Evolutionary conservation across 2,329 filamentous ascomycete species (phyloP), one percentile per base, ranked within the genome.

Genomic region (Cordyceps pruinosa): DNA sequence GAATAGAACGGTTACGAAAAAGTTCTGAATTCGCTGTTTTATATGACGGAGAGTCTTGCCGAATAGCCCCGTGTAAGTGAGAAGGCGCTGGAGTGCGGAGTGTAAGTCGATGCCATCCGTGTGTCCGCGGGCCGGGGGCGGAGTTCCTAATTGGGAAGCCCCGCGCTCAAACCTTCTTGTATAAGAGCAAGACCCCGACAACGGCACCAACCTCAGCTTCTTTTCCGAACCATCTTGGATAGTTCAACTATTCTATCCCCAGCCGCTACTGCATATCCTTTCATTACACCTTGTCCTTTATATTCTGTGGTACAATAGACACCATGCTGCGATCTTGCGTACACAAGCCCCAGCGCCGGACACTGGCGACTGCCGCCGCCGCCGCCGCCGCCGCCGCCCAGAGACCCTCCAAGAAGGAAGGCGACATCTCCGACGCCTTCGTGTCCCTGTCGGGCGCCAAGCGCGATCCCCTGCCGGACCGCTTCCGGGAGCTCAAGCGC

Each of bases 341-440:
- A 10, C 54, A 26, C 30, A 57, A 32, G 47, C 45, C 56, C 64
- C 5, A 46, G 60, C 9, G 59, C 59, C 23, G 59, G 13, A 57
- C 54, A 23, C 47, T 32, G 42, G 66, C 25, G 47, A 57, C 47
- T 60, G 65, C 35, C 58, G 56, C 25, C 49, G 56, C 47, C 60
- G 65, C 35, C 58, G 56, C 63, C 10, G 60, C 58, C 7, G 32
- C 32, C 7, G 39, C 61, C 2, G 48, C 50, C 8, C 59, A 59
- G n/a, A 58, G 30, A 30, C 52, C 61, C 10, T 19, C 62, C 13
- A 84, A 83, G 62, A 75, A 78, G 39, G 80, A 83, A 61, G 84
- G 84, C 3, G 78, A 85, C 61, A 86, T 87, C 34, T 83, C 83
- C 0, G 82, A 83, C 52, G 72, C 82, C 1, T 87, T 87, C 58